These are phyloP conservation scores for Lumnitzera racemosa DNA, from an alignment of 345 rosid species.

Conservation along the genomic window DNA sequence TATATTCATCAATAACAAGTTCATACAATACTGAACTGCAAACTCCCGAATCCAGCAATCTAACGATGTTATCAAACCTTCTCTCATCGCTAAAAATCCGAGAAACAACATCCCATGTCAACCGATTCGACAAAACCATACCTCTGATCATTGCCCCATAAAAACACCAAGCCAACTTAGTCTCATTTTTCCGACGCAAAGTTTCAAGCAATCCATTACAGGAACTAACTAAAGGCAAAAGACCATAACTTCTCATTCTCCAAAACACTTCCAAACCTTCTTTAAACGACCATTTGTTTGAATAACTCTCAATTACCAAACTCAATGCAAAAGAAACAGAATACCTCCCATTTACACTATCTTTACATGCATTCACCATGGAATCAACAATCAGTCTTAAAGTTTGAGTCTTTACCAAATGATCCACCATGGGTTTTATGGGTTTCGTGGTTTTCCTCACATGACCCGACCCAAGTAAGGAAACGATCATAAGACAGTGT, in stretches of 20 bases:
- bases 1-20: slow-evolving; percentile 40
- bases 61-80: slow-evolving; percentile 34
- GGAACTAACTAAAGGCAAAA: slow-evolving; percentile 28
- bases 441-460: slow-evolving; percentile 1
- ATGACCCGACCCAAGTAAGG: slow-evolving; percentile 24
- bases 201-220: slow-evolving; percentile 47
- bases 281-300: slow-evolving; percentile 21
- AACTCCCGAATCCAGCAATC: slow-evolving; percentile 39
- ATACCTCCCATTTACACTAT: slow-evolving; percentile 14
- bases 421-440: slow-evolving; percentile 28
- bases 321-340: slow-evolving; percentile 22
- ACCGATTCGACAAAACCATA: slow-evolving; percentile 27
- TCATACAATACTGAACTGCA: slow-evolving; percentile 39
- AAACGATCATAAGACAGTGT: slow-evolving; percentile 32
- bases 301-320: slow-evolving; percentile 38
- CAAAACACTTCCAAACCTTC: slow-evolving; percentile 42
- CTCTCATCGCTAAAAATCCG: slow-evolving; percentile 38
- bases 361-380: slow-evolving; percentile 38
- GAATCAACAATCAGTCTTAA: slow-evolving; percentile 23
- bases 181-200: slow-evolving; percentile 25
- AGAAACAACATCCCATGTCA: slow-evolving; percentile 47
- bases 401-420: slow-evolving; percentile 31
- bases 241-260: slow-evolving; percentile 27
- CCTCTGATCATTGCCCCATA: slow-evolving; percentile 43
- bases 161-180: slow-evolving; percentile 42